Percentiles rank a stretch among this genome's conserved stretches.
phyloP scores from a whole-genome alignment of 352 stramenopile species.

The Phytophthora syringae region DNA sequence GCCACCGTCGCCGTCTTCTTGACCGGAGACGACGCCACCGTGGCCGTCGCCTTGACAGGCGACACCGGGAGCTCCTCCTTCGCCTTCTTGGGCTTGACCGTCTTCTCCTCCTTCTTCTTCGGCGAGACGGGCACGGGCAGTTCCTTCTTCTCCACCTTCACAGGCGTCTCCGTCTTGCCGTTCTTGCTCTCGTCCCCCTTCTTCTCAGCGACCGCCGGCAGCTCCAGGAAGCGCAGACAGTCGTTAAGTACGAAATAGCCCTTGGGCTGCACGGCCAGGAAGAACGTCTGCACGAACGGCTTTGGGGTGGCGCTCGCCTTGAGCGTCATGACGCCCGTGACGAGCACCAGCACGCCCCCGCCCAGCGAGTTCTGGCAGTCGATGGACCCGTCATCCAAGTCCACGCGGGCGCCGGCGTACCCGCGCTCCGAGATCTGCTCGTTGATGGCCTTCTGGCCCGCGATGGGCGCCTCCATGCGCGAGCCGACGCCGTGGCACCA shows the following conservation, averaged over 20 bases:
- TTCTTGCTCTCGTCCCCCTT: constrained; percentile 38
- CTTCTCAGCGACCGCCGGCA: constrained; percentile 31
- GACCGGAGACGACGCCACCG: constrained; percentile 9
- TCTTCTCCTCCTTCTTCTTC: constrained; percentile 26
- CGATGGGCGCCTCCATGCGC: constrained; percentile 82
- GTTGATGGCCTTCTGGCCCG: constrained; percentile 82
- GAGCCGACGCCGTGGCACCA: constrained; percentile 85
- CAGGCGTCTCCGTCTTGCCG: constrained; percentile 33
- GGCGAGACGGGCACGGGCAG: constrained; percentile 31
- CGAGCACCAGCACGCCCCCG: constrained; percentile 82
- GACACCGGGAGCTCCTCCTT: background rate
- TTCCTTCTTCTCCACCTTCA: constrained; percentile 26
- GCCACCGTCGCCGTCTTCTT: constrained; percentile 11
- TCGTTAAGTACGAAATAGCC: constrained; percentile 91
- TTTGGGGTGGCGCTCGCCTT: constrained; percentile 51
- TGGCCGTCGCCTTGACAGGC: constrained; percentile 10
- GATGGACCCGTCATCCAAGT: constrained; percentile 85
- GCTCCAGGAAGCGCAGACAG: constrained; percentile 84
- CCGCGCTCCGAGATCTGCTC: constrained; percentile 82
- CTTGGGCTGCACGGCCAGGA: constrained; percentile 86
- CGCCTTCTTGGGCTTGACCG: constrained; percentile 28
- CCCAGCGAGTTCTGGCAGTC: constrained; percentile 82
- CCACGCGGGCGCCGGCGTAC: constrained; percentile 79
- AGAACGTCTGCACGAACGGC: constrained; percentile 90
- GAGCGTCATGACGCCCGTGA: constrained; percentile 89